phyloP scores from a whole-genome alignment of 2,329 filamentous ascomycete genomes.

The Penicillium freii region DNA sequence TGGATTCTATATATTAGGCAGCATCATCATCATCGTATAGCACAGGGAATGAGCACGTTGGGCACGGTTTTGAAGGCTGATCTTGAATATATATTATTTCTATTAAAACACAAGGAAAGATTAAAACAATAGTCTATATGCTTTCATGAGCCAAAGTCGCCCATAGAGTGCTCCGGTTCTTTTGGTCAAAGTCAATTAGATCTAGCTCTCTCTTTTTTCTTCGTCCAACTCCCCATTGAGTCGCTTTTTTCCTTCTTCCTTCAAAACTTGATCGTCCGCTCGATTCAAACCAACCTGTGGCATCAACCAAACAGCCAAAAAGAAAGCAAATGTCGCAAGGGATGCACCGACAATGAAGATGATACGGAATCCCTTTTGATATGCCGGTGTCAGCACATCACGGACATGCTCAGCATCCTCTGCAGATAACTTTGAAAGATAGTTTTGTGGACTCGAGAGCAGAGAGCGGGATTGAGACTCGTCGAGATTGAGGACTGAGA shows the following conservation, averaged over 20 bases:
- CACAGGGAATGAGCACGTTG: too few species aligned
- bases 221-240: constrained; percentile 17
- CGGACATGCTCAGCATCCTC: constrained; percentile 28
- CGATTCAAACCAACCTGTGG: constrained; percentile 36
- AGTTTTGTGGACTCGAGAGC: constrained; percentile 32
- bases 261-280: constrained; percentile 32
- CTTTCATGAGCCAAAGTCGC: too few species aligned
- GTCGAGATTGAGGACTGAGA: constrained; percentile 27
- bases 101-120: too few species aligned
- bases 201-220: constrained; percentile 10
- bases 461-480: constrained; percentile 24
- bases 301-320: constrained; percentile 37
- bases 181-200: neutral
- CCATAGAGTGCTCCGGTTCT: too few species aligned
- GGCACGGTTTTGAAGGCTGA: too few species aligned
- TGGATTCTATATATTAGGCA: too few species aligned
- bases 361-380: constrained; percentile 40
- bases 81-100: too few species aligned
- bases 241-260: constrained; percentile 29
- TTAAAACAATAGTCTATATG: too few species aligned
- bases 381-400: constrained; percentile 34
- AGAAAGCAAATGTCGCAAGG: constrained; percentile 37
- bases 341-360: constrained; percentile 42
- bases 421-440: constrained; percentile 27
- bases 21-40: too few species aligned